These are phyloP conservation scores for Plenodomus lindquistii DNA, from an alignment of 2,329 filamentous ascomycete genomes.

Conservation along the genomic window DNA sequence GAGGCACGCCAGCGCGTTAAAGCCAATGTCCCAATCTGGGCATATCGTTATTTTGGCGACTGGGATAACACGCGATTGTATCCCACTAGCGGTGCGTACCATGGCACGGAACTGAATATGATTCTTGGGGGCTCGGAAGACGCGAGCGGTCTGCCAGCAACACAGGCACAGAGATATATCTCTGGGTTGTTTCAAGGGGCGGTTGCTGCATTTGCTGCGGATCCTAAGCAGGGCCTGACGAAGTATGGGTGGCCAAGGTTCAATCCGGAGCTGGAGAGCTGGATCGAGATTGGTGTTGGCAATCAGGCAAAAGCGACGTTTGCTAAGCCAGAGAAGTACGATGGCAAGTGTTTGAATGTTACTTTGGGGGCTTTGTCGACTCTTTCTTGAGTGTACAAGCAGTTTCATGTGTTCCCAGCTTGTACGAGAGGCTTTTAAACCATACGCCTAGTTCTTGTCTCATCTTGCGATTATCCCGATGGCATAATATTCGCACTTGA, in stretches of 20 bases:
- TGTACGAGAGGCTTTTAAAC: no score
- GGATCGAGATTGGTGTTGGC: constrained; percentile 13
- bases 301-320: constrained; percentile 11
- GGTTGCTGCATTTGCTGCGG: constrained; percentile 20
- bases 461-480: no score
- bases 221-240: constrained; percentile 16
- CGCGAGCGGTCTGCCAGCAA: constrained; percentile 13
- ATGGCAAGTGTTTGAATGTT: constrained; percentile 5
- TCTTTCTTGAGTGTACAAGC: neutral
- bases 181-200: constrained; percentile 18
- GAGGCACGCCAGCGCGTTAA: constrained; percentile 11
- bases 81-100: constrained; percentile 26
- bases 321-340: constrained; percentile 12
- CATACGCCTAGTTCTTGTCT: no score
- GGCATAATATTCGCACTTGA: no score
- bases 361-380: constrained; percentile 12
- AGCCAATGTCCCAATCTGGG: constrained; percentile 17
- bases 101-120: constrained; percentile 27
- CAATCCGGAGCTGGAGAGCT: constrained; percentile 8
- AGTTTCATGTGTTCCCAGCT: no score
- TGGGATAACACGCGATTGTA: constrained; percentile 25
- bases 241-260: constrained; percentile 20
- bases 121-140: constrained; percentile 26
- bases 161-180: constrained; percentile 14
- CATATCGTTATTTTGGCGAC: constrained; percentile 25